These are phyloP conservation scores for Lentinula sp. DNA, from an alignment of 768 basidiomycete species.

Conservation along the genomic window DNA sequence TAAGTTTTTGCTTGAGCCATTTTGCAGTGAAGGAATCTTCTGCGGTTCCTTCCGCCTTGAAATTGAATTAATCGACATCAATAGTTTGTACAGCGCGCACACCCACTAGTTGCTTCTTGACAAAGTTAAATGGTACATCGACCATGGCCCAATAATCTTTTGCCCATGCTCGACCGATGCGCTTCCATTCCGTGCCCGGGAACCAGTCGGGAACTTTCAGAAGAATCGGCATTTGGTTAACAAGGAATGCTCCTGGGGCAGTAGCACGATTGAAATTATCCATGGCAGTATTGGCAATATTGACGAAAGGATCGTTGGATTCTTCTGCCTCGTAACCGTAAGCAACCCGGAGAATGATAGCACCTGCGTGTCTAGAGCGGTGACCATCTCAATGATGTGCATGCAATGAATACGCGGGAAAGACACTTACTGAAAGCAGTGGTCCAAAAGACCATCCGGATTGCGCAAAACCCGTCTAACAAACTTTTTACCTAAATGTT, in stretches of 20 bases:
- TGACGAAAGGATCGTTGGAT: constrained; percentile 8
- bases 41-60: constrained; percentile 10
- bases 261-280: constrained; percentile 6
- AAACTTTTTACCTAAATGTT: constrained; percentile 28
- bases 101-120: constrained; percentile 28
- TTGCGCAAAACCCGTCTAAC: constrained; percentile 26
- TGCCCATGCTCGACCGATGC: constrained; percentile 23
- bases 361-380: constrained; percentile 7
- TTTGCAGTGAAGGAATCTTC: constrained; percentile 10
- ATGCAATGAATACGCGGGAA: background rate
- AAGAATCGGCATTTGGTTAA: constrained; percentile 20
- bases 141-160: constrained; percentile 24
- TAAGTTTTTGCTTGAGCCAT: constrained; percentile 8
- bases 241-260: constrained; percentile 9
- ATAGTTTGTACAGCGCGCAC: background rate
- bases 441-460: constrained; percentile 22
- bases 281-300: constrained; percentile 8
- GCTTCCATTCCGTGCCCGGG: constrained; percentile 32
- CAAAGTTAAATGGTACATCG: constrained; percentile 25
- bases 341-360: constrained; percentile 10
- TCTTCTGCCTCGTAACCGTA: constrained; percentile 10
- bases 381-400: background rate
- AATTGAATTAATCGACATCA: background rate
- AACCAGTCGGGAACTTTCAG: constrained; percentile 30
- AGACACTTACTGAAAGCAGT: constrained; percentile 25